These are phyloP conservation scores for Aspergillus ibericus DNA, from an alignment of 2,329 filamentous ascomycete genomes.

Conservation along the genomic window DNA sequence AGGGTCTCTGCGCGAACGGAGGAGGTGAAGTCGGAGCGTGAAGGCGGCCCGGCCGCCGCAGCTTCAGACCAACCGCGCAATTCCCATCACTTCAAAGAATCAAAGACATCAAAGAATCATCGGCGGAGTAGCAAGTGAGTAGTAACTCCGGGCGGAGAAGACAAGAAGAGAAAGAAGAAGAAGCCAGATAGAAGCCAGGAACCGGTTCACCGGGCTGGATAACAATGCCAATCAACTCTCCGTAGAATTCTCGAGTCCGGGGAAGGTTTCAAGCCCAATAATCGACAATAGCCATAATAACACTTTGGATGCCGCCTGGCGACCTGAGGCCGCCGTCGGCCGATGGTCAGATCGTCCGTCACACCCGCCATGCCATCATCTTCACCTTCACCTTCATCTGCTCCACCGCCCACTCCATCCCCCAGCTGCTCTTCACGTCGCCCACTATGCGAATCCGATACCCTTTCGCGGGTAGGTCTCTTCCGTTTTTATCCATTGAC, in stretches of 20 bases:
- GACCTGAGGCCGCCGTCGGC: neutral
- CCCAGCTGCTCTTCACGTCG: slow-evolving; percentile 8
- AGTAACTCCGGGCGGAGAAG: no score
- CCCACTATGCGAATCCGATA: slow-evolving; percentile 76
- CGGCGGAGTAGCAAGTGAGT: no score
- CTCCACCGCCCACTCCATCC: slow-evolving; percentile 4
- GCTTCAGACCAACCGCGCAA: slow-evolving; percentile 35
- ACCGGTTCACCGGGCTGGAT: no score
- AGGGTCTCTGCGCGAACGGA: slow-evolving; percentile 43
- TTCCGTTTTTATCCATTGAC: slow-evolving; percentile 2
- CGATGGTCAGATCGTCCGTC: neutral
- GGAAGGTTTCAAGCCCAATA: no score
- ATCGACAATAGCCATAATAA: neutral
- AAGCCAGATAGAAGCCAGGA: no score
- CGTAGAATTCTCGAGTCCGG: no score
- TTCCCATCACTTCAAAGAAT: slow-evolving; percentile 12
- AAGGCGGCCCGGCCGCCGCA: slow-evolving; percentile 33
- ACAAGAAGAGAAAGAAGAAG: no score
- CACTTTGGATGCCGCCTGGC: neutral
- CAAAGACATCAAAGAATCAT: no score
- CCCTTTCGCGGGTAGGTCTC: slow-evolving; percentile 75
- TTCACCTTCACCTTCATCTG: neutral
- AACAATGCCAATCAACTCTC: no score
- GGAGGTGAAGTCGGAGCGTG: slow-evolving; percentile 39
- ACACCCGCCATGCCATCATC: neutral